Conservation (phyloP, 139 green algal genomes). For the Choricystis sp. region DNA sequence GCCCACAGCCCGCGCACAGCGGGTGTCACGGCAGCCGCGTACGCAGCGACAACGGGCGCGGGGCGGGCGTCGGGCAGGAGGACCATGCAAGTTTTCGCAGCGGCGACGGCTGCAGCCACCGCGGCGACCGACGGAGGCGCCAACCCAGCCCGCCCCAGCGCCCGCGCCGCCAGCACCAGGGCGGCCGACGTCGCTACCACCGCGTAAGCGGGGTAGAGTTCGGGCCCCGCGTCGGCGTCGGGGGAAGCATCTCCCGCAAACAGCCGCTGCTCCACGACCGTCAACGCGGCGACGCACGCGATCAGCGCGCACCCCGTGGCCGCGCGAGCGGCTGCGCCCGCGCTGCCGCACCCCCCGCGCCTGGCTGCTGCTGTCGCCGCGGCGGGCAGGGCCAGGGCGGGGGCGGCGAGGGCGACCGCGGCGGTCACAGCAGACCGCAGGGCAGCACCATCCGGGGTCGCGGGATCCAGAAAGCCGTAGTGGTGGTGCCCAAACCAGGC, state of each 20-base stretch:
- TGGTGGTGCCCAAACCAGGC: constrained; percentile 58
- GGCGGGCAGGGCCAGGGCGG: constrained; percentile 56
- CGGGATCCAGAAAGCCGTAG: constrained; percentile 76
- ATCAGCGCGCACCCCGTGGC: constrained; percentile 13
- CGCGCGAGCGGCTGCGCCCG: not conserved
- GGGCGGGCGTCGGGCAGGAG: not conserved
- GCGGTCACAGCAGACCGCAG: constrained; percentile 47
- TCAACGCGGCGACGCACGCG: constrained; percentile 48
- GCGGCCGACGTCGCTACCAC: constrained; percentile 60
- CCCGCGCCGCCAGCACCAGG: constrained; percentile 35
- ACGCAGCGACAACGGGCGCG: not conserved
- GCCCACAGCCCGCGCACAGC: too few relatives aligned
- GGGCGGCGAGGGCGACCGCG: constrained; percentile 42
- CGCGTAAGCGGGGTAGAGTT: constrained; percentile 72
- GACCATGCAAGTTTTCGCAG: not conserved
- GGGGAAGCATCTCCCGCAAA: constrained; percentile 27
- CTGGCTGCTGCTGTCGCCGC: constrained; percentile 14
- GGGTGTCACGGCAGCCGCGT: too few relatives aligned
- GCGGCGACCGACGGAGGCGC: not conserved
- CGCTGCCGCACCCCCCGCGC: not conserved
- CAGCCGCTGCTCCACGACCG: constrained; percentile 56
- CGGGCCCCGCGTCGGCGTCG: constrained; percentile 25
- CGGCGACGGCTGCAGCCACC: too few relatives aligned
- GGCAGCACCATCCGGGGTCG: constrained; percentile 29
- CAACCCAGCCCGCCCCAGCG: constrained; percentile 6